Percentiles rank a stretch among this genome's conserved stretches.
Evolutionary conservation across 352 stramenopile genomes (phyloP).

Genomic region (Pythium oligandrum): DNA sequence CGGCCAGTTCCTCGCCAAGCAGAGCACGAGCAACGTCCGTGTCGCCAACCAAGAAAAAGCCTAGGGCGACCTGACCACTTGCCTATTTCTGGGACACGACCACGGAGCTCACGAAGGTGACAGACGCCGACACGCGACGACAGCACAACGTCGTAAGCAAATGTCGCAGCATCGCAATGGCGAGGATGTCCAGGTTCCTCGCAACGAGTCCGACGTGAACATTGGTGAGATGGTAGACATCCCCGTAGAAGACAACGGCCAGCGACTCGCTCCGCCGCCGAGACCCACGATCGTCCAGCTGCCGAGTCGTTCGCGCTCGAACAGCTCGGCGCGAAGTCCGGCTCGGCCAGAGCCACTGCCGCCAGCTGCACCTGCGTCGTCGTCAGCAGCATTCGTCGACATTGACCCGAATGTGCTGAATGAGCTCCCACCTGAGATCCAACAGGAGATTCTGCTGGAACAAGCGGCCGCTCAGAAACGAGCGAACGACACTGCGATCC

Average conservation of each 20-base stretch:
- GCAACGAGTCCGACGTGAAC: no score
- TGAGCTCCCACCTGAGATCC: conserved; percentile 48
- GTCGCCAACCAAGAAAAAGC: no score
- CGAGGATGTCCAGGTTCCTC: no score
- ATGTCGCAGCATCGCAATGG: no score
- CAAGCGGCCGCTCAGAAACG: conserved; percentile 17
- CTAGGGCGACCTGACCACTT: no score
- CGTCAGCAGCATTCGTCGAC: not conserved
- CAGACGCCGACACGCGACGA: no score
- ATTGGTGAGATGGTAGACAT: conserved; percentile 15
- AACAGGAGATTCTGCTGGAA: conserved; percentile 39
- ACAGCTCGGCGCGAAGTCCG: not conserved
- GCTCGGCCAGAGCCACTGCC: not conserved
- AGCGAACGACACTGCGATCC: conserved; percentile 21
- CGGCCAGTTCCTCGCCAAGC: no score
- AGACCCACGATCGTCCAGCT: conserved; percentile 18
- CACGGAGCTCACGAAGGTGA: no score
- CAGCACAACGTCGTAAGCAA: no score
- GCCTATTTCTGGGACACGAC: no score
- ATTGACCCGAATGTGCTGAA: conserved; percentile 53
- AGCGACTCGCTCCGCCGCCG: conserved; percentile 6
- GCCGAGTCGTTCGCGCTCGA: conserved; percentile 1
- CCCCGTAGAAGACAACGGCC: conserved; percentile 12
- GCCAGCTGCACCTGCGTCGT: not conserved
- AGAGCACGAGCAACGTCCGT: no score